Evolutionary conservation across 2,329 filamentous ascomycete species (phyloP).

Genomic region (Aureobasidium sp.): DNA sequence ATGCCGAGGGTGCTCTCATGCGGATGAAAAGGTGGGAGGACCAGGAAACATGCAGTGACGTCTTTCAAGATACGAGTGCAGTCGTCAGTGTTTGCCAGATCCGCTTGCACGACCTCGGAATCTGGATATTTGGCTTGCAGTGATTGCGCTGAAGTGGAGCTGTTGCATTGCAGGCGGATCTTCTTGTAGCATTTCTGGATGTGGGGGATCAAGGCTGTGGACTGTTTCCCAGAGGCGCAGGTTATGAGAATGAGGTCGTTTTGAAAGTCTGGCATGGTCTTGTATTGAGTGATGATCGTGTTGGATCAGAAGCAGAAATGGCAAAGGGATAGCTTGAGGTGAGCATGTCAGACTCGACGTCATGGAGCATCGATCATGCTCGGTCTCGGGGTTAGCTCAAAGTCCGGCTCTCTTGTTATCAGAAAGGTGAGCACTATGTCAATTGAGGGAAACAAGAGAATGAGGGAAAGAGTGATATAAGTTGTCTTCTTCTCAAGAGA

Average conservation of each 20-base stretch:
- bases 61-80: slow-evolving; percentile 24
- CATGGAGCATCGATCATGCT: neutral
- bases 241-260: slow-evolving; percentile 34
- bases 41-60: slow-evolving; percentile 28
- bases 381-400: neutral
- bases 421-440: neutral
- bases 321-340: neutral
- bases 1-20: slow-evolving; percentile 30
- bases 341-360: neutral
- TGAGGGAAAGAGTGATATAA: neutral
- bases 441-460: neutral
- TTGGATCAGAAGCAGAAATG: too few relatives aligned
- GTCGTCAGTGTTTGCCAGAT: slow-evolving; percentile 24
- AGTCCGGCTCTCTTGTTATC: neutral
- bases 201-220: slow-evolving; percentile 29
- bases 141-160: slow-evolving; percentile 23
- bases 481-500: neutral
- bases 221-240: slow-evolving; percentile 34
- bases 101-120: slow-evolving; percentile 29
- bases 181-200: slow-evolving; percentile 27
- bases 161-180: slow-evolving; percentile 31
- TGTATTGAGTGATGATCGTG: neutral
- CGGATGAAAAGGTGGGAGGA: slow-evolving; percentile 32
- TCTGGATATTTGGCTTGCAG: slow-evolving; percentile 28
- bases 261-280: slow-evolving; percentile 19